A percentile compares a stretch with the other conserved stretches of the same genome.
These are phyloP conservation scores for Plasmodium gonderi DNA, from an alignment of 169 alveolate genomes.

Conservation along the genomic window DNA sequence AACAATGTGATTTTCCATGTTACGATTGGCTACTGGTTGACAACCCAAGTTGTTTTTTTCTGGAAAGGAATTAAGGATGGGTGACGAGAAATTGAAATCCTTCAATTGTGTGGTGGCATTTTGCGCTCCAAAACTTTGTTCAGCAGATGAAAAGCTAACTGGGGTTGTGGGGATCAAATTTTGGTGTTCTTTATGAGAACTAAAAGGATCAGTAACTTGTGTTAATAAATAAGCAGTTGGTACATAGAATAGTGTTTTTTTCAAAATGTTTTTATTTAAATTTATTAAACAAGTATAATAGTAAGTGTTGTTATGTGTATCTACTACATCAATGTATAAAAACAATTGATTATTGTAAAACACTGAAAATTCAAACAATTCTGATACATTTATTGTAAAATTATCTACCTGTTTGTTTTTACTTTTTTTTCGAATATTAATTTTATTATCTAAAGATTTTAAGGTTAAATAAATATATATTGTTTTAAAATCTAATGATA, in stretches of 20 bases:
- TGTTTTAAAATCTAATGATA: constrained; percentile 26
- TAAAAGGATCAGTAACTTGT: constrained; percentile 1
- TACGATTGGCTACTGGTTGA: not conserved
- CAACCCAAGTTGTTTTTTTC: not conserved
- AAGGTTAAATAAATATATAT: constrained; percentile 28
- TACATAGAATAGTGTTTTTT: constrained; percentile 7
- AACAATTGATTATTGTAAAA: constrained; percentile 1
- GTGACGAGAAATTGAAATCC: not conserved
- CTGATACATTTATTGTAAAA: constrained; percentile 46
- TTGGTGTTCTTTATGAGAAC: not conserved
- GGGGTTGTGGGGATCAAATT: not conserved
- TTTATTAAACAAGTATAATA: constrained; percentile 46
- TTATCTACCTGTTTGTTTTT: constrained; percentile 24
- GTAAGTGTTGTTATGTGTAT: not conserved
- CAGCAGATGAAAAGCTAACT: not conserved
- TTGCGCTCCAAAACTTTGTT: not conserved
- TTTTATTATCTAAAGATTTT: constrained; percentile 60
- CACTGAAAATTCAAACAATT: constrained; percentile 30
- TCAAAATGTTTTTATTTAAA: constrained; percentile 42
- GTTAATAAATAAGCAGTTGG: constrained; percentile 50
- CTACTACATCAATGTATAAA: constrained; percentile 27
- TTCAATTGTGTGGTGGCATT: not conserved
- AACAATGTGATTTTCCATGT: no score
- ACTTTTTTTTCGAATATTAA: constrained; percentile 33
- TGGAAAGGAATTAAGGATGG: not conserved